These are phyloP conservation scores for Phyllosticta capitalensis DNA, from an alignment of 2,329 filamentous ascomycete species.

Conservation along the genomic window DNA sequence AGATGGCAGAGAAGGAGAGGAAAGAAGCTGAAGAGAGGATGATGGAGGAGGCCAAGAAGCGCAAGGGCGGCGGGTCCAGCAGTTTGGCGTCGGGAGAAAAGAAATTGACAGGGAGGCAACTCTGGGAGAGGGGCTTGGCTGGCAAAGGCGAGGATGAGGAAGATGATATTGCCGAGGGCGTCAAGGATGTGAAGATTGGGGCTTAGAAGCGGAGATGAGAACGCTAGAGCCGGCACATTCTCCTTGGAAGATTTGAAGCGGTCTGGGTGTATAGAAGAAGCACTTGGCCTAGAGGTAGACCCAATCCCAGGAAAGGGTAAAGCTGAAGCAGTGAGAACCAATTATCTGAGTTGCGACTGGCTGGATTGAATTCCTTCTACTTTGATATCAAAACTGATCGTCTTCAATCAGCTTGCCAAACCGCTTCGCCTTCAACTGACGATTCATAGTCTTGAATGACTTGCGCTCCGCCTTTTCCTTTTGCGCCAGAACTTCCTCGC, in stretches of 20 bases:
- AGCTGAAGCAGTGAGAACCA: no score
- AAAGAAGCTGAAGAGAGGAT: slow-evolving; percentile 56
- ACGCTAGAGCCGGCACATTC: neutral
- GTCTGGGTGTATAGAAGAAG: no score
- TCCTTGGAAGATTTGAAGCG: neutral
- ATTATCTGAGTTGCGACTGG: no score
- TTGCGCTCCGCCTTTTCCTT: slow-evolving; percentile 21
- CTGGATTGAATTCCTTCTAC: no score
- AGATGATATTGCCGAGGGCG: slow-evolving; percentile 41
- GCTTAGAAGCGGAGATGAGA: slow-evolving; percentile 29
- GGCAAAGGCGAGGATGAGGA: slow-evolving; percentile 64
- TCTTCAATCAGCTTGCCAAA: neutral
- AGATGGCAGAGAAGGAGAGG: slow-evolving; percentile 65
- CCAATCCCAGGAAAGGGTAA: no score
- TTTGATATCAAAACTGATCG: neutral
- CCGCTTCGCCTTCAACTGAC: neutral
- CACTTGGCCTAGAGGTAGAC: no score
- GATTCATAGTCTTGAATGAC: neutral
- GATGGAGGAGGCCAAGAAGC: slow-evolving; percentile 50
- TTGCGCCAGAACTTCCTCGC: slow-evolving; percentile 37
- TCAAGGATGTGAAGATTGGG: slow-evolving; percentile 34
- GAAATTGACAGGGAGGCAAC: slow-evolving; percentile 57
- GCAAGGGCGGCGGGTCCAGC: slow-evolving; percentile 17
- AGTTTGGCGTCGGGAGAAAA: slow-evolving; percentile 56
- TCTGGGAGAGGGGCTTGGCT: slow-evolving; percentile 41